Evolutionary conservation across 2,329 filamentous ascomycete species (phyloP).

Genomic region (Botrytis medusae): DNA sequence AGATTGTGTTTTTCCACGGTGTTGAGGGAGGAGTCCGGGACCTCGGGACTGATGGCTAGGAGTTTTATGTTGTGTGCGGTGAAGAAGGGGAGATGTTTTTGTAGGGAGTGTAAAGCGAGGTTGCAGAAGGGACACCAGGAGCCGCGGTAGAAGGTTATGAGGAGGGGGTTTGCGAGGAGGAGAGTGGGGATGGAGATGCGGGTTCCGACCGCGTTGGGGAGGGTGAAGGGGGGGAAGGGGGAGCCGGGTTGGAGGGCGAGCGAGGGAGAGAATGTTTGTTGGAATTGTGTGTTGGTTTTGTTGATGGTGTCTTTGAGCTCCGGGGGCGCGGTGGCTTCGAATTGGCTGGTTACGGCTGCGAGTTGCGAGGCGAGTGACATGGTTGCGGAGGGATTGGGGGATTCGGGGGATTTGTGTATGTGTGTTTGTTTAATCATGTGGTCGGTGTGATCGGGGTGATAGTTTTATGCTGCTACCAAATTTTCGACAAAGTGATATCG

Average conservation of each 20-base stretch:
- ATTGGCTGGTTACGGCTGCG: background rate
- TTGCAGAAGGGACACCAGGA: background rate
- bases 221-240: background rate
- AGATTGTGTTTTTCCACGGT: fast-evolving
- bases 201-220: background rate
- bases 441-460: background rate
- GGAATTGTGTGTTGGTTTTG: background rate
- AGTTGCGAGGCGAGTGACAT: background rate
- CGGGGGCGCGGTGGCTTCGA: background rate
- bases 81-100: background rate
- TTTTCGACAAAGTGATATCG: background rate
- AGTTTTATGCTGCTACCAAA: background rate
- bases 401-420: background rate
- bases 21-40: background rate
- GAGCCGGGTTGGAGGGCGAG: background rate
- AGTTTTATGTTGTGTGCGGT: no score
- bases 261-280: background rate
- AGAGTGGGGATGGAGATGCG: background rate
- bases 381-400: background rate
- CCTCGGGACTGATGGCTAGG: background rate
- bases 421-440: background rate
- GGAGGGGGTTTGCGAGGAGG: background rate
- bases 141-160: background rate
- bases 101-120: fast-evolving
- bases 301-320: background rate